Conservation (phyloP, 2,329 filamentous ascomycete genomes). For the Beauveria varroae region DNA sequence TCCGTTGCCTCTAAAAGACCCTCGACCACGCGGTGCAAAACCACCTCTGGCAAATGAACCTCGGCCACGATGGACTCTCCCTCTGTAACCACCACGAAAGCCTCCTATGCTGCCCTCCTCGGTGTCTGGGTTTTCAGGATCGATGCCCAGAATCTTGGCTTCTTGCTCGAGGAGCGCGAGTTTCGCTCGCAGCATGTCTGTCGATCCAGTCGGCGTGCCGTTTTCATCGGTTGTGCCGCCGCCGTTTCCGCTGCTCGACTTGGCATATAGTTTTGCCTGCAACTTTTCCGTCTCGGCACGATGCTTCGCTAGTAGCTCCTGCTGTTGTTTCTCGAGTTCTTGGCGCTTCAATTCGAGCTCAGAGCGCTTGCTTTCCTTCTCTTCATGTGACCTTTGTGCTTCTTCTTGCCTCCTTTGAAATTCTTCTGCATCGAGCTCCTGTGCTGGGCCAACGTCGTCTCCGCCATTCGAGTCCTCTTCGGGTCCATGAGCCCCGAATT, state of each 20-base stretch:
- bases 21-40: slow-evolving; percentile 25
- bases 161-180: slow-evolving; percentile 67
- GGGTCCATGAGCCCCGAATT: slow-evolving; percentile 18
- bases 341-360: slow-evolving; percentile 55
- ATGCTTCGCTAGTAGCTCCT: slow-evolving; percentile 54
- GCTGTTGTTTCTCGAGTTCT: slow-evolving; percentile 58
- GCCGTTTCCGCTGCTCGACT: slow-evolving; percentile 18
- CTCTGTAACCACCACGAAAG: slow-evolving; percentile 26
- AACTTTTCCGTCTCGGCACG: slow-evolving; percentile 60
- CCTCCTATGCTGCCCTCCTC: slow-evolving; percentile 26
- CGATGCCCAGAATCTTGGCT: slow-evolving; percentile 61
- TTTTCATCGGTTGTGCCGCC: slow-evolving; percentile 21
- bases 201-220: slow-evolving; percentile 29
- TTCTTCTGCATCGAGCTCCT: slow-evolving; percentile 62
- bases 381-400: slow-evolving; percentile 61
- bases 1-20: slow-evolving; percentile 33
- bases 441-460: slow-evolving; percentile 19
- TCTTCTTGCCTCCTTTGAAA: slow-evolving; percentile 62
- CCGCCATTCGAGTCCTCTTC: neutral
- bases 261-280: slow-evolving; percentile 37
- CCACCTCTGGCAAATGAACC: slow-evolving; percentile 35
- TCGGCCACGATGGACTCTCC: slow-evolving; percentile 24
- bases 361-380: slow-evolving; percentile 53
- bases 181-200: slow-evolving; percentile 61
- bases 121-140: slow-evolving; percentile 40